These are phyloP conservation scores for Teratosphaeriaceae sp. DNA, from an alignment of 2,329 filamentous ascomycete genomes.

Conservation along the genomic window DNA sequence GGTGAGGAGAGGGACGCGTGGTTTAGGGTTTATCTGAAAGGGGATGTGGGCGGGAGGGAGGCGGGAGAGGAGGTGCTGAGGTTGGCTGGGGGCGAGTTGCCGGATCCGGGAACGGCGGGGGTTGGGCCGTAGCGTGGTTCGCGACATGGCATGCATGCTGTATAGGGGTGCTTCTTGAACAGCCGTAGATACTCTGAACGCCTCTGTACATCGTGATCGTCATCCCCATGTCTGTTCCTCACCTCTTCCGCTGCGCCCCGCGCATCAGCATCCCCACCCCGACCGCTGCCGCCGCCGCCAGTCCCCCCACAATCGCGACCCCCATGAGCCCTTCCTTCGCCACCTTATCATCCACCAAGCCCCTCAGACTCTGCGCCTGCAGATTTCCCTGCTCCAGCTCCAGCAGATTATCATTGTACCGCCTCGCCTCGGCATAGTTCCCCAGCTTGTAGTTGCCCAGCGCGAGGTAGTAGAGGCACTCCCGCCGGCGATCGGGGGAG, in stretches of 20 bases:
- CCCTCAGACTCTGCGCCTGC: conserved; percentile 78
- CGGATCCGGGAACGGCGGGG: conserved; percentile 8
- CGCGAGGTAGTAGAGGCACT: conserved; percentile 97
- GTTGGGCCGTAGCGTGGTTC: conserved; percentile 6
- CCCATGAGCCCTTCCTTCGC: conserved; percentile 90
- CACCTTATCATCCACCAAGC: conserved; percentile 92
- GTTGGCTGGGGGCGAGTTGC: conserved; percentile 16
- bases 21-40: conserved; percentile 11
- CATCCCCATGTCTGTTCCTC: conserved; percentile 1
- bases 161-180: no score
- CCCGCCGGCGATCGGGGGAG: conserved; percentile 84
- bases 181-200: not conserved
- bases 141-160: no score
- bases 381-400: conserved; percentile 88
- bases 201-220: not conserved
- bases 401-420: conserved; percentile 88
- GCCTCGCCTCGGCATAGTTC: conserved; percentile 89
- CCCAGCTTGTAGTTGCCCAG: conserved; percentile 97
- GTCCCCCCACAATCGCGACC: conserved; percentile 87
- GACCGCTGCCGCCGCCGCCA: conserved; percentile 88
- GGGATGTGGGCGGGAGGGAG: conserved; percentile 12
- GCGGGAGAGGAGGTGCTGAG: conserved; percentile 23
- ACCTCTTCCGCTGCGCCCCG: conserved; percentile 46
- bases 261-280: conserved; percentile 81
- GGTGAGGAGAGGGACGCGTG: conserved; percentile 7